These are phyloP conservation scores for Psophocarpus tetragonolobus DNA, from an alignment of 306 rosid genomes.

Conservation along the genomic window DNA sequence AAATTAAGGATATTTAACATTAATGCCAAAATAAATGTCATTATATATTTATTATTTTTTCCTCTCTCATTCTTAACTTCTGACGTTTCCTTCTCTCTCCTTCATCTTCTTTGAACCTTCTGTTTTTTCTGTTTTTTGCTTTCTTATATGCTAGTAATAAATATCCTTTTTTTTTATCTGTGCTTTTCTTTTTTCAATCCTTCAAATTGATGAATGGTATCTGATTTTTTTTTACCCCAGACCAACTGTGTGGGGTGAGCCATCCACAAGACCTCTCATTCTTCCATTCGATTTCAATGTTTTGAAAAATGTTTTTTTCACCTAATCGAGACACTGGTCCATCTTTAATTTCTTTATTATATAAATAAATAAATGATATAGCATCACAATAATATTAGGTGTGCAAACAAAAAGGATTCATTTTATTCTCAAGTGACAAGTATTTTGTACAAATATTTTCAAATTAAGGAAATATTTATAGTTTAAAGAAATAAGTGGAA, in stretches of 20 bases:
- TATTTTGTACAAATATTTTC: neutral
- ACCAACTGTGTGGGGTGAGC: neutral
- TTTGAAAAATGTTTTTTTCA: neutral
- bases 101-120: slow-evolving; percentile 26
- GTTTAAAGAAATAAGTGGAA: neutral
- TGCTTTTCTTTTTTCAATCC: neutral
- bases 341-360: neutral
- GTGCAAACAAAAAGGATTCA: neutral
- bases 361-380: neutral
- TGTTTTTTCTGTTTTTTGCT: neutral
- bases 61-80: neutral
- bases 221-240: neutral
- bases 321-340: neutral
- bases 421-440: neutral
- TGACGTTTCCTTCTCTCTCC: neutral
- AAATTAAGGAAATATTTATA: neutral
- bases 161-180: neutral
- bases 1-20: neutral
- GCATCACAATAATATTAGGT: neutral
- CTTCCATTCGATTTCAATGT: neutral
- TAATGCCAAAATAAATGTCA: neutral
- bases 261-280: neutral
- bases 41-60: neutral
- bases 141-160: no score
- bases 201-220: slow-evolving; percentile 9